Base-by-base conservation (phyloP, 129 eudicot genomes). In the carrot (Daucus carota) region DNA sequence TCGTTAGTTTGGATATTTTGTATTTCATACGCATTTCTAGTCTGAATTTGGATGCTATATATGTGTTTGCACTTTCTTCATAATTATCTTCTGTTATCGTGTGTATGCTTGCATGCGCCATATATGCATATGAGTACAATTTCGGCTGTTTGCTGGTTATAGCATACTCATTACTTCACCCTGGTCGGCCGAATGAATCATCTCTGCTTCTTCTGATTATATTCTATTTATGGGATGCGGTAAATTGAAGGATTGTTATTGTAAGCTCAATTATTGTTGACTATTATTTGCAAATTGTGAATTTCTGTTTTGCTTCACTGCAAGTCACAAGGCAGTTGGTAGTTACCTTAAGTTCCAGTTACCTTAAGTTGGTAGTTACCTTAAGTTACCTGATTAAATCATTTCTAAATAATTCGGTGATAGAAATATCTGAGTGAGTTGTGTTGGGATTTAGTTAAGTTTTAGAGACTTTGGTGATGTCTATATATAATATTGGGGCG, bases 401-500 rank as follows among this genome's bases (percentile, higher is more conserved):
- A 1, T 86, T 90, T n/a, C 52, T 92, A 63, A 88, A 84, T 20
- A 54, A 48, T 48, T 90, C 95, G 1, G 4, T 88, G 8, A 0
- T 69, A 0, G 87, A 88, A 42, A 88, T 93, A 90, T 73, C 87
- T 40, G 2, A 33, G 33, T n/a, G 38, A 45, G 1, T 9, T 47
- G 0, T 86, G 93, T n/a, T 43, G 78, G 79, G 11, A 60, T 44
- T 32, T 85, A n/a, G 88, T 79, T 40, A 75, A 78, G 59, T 72
- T 45, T n/a, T 8, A 79, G 92, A 11, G 87, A 90, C 26, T 90
- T 93, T 32, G 22, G 72, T 8, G 86, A 86, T 5, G 74, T 93
- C 9, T 91, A 84, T 28, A 84, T 28, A 73, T 85, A 6, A 88
- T 90, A 85, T 95, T 92, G 0, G 96, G 96, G n/a, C n/a, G n/a